These are phyloP conservation scores for Candida tibetensis DNA, from an alignment of 805 yeast genomes.

Conservation along the genomic window DNA sequence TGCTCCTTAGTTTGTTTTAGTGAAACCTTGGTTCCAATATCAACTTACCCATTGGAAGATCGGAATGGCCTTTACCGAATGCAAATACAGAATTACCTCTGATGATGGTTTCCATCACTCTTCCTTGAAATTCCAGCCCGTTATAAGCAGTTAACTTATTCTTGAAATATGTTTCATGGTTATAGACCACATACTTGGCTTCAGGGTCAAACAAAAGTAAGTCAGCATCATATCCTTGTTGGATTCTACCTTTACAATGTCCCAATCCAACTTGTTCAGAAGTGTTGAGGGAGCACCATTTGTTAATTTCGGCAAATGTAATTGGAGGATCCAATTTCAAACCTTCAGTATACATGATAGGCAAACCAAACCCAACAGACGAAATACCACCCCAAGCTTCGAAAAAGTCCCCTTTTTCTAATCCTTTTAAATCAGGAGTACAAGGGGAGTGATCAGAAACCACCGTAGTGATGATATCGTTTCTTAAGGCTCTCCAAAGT, in stretches of 20 bases:
- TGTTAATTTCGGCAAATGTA: constrained; percentile 57
- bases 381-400: constrained; percentile 97
- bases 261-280: constrained; percentile 80
- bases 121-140: constrained; percentile 66
- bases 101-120: constrained; percentile 74
- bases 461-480: constrained; percentile 70
- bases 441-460: constrained; percentile 97
- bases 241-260: constrained; percentile 69
- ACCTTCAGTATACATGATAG: constrained; percentile 77
- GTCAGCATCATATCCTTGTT: constrained; percentile 84
- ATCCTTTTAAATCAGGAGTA: constrained; percentile 83
- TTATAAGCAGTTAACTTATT: constrained; percentile 88
- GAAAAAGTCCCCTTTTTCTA: constrained; percentile 81
- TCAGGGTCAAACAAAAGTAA: constrained; percentile 76
- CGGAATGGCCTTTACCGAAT: constrained; percentile 52
- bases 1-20: too few species aligned
- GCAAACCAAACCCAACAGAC: constrained; percentile 87
- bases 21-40: constrained; percentile 56
- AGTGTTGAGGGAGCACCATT: constrained; percentile 82
- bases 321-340: constrained; percentile 49
- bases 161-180: constrained; percentile 64
- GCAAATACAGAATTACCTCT: constrained; percentile 73
- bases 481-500: constrained; percentile 75
- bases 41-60: constrained; percentile 55
- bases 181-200: constrained; percentile 46